Evolutionary conservation across 257 asterid genomes (phyloP), one percentile per base, ranked within the genome.

Genomic region (Solanum megistacrolobum): DNA sequence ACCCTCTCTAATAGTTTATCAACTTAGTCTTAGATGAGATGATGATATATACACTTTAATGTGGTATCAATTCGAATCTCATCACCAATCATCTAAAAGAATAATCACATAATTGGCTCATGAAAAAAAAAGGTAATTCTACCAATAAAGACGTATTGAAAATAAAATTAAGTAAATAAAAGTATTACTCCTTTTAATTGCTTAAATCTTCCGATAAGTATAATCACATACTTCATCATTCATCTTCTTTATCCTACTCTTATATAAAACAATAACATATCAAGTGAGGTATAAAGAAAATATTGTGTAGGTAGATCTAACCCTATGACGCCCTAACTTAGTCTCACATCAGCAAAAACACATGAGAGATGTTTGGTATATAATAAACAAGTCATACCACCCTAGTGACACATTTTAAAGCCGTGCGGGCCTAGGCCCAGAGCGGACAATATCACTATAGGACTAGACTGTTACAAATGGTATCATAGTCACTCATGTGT

Each of bases 111-210:
- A 62, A 23, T 62, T 62, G 14, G 31, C 69, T 62, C 69, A 62
- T 9, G 31, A 23, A 62, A 62, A 4, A 60, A 62, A 60, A 7
- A 21, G 6, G 11, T 11, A 55, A 9, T 60, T 4, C 12, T 4
- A 23, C 7, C 5, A n/a, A 60, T 23, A 60, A 60, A 9, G 5
- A 62, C 0, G 14, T n/a, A 62, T 10, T 62, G 0, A 62, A n/a
- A 1, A 62, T 62, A 62, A 1, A 62, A 23, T 62, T n/a, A 62
- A 62, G 71, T 62, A n/a, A 10, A 23, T n/a, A 62, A 10, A 4
- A 62, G 16, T n/a, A 0, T n/a, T 62, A 0, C 0, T 58, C 1
- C 11, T 20, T 58, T 58, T 20, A 58, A 20, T 0, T 58, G 25
- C 21, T 48, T 14, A 5, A 48, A 48, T 48, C 16, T 14, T 48